phyloP scores from a whole-genome alignment of 192 early-diverging fungal species.

The Linnemannia elongata region DNA sequence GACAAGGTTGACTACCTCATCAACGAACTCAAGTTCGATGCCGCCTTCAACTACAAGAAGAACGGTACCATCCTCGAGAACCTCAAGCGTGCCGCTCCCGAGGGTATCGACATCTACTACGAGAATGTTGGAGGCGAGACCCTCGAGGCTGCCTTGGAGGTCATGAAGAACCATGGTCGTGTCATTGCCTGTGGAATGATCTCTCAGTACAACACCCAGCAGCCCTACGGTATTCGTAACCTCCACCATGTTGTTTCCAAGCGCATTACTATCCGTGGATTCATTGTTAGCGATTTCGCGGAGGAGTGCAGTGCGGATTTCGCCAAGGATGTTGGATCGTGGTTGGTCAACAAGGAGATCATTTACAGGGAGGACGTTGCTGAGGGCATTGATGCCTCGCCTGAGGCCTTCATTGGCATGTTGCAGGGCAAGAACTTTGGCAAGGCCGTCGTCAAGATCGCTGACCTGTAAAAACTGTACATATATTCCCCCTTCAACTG shows the following conservation, averaged over 20 bases:
- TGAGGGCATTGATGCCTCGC: constrained; percentile 54
- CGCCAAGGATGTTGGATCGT: constrained; percentile 42
- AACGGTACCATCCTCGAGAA: constrained; percentile 56
- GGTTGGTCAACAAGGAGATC: constrained; percentile 49
- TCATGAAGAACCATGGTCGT: constrained; percentile 75
- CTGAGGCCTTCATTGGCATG: constrained; percentile 71
- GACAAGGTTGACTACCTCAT: constrained; percentile 80
- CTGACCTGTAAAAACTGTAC: constrained; percentile 54
- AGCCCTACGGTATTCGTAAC: constrained; percentile 72
- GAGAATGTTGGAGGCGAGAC: constrained; percentile 86
- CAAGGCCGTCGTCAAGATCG: constrained; percentile 71
- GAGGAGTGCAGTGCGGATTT: constrained; percentile 55
- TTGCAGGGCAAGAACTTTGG: constrained; percentile 80
- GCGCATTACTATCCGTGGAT: constrained; percentile 72
- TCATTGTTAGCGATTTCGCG: constrained; percentile 66
- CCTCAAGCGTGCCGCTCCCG: constrained; percentile 70
- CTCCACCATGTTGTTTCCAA: constrained; percentile 65
- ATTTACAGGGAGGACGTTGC: constrained; percentile 53
- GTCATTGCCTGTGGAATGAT: constrained; percentile 82
- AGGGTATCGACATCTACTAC: constrained; percentile 90
- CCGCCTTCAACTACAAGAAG: constrained; percentile 91
- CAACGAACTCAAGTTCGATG: constrained; percentile 77
- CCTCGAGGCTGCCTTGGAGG: constrained; percentile 76
- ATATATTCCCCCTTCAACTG: neutral
- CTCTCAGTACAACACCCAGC: constrained; percentile 75